Percentiles rank a stretch among this genome's conserved stretches.
phyloP scores from a whole-genome alignment of 495 filamentous ascomycete species.

The Recurvomyces mirabilis region DNA sequence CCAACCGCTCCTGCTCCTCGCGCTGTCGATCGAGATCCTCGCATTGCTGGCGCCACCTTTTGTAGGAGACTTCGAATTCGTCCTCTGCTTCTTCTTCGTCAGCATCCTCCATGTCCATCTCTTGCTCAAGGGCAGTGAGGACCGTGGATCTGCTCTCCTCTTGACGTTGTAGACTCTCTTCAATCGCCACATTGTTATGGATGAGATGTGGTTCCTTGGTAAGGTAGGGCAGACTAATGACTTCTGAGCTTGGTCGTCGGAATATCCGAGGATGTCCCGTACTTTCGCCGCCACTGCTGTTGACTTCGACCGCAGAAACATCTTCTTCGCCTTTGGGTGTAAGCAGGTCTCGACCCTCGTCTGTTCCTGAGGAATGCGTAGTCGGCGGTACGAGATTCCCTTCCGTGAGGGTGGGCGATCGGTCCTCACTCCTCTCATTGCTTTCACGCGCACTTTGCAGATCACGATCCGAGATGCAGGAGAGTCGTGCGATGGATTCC shows the following conservation, averaged over 20 bases:
- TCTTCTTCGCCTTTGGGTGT: constrained; percentile 24
- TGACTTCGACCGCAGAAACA: constrained; percentile 12
- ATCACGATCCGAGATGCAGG: constrained; percentile 19
- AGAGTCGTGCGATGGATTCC: constrained; percentile 20
- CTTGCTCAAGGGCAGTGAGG: constrained; percentile 5
- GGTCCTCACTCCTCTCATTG: constrained; percentile 13
- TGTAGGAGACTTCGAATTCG: not conserved
- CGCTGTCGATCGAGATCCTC: constrained; percentile 12
- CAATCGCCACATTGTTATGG: constrained; percentile 2
- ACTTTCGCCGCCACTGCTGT: constrained; percentile 11
- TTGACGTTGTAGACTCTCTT: constrained; percentile 20
- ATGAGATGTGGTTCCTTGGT: constrained; percentile 23
- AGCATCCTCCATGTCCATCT: not conserved
- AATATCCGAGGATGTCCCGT: constrained; percentile 8
- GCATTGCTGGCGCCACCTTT: constrained; percentile 9
- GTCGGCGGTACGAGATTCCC: constrained; percentile 5
- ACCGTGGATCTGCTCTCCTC: constrained; percentile 12
- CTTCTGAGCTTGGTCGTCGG: constrained; percentile 22
- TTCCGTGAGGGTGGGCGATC: constrained; percentile 3
- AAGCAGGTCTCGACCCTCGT: constrained; percentile 13
- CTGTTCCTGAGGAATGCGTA: constrained; percentile 11
- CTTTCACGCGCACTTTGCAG: constrained; percentile 7
- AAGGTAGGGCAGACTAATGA: constrained; percentile 28
- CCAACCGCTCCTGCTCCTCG: constrained; percentile 18
- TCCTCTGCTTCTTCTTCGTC: not conserved